Evolutionary conservation across 1,139 yeast species (phyloP), one percentile per base, ranked within the genome.

Genomic region (Pichia sp.): DNA sequence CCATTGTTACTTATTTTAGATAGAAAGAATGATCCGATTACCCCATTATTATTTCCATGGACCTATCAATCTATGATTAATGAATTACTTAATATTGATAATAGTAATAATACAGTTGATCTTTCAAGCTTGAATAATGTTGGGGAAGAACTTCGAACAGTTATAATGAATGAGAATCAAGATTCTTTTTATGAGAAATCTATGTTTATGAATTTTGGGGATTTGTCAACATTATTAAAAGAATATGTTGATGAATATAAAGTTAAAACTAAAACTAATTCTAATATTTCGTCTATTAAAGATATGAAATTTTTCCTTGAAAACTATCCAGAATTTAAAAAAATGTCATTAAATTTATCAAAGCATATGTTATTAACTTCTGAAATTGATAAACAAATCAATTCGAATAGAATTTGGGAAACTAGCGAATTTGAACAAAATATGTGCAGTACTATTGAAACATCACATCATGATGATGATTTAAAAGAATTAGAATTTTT

Each of bases 41-140:
- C 99, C 0, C 97, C 99, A 1, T 67, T 91, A 34, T 64, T 91
- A 36, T 76, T 82, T 31, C 98, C 97, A 2, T 91, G 99, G 99
- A 89, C 98, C 0, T 91, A 88, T 62, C 97, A 91, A 58, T 86
- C 96, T 2, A 91, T 93, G 98, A 86, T 91, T 15, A 95, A 91
- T 60, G 97, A 93, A 58, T 72, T 87, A 27, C 68, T 91, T 31
- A 95, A 91, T 1, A 84, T 91, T 45, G 66, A 70, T 18, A 82
- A 87, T 57, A 20, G 37, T 1, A 40, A 42, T 8, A 91, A 91
- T 53, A 74, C 91, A 5, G 95, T 87, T 3, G 80, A 78, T 49
- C 61, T 89, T 40, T 65, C 80, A 2, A 50, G 50, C 5, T 64
- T 70, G 8, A 66, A 69, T 1, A 74, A 68, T 24, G 66, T 71